phyloP scores from a whole-genome alignment of 1,139 yeast genomes.

The Geotrichum europaeum region DNA sequence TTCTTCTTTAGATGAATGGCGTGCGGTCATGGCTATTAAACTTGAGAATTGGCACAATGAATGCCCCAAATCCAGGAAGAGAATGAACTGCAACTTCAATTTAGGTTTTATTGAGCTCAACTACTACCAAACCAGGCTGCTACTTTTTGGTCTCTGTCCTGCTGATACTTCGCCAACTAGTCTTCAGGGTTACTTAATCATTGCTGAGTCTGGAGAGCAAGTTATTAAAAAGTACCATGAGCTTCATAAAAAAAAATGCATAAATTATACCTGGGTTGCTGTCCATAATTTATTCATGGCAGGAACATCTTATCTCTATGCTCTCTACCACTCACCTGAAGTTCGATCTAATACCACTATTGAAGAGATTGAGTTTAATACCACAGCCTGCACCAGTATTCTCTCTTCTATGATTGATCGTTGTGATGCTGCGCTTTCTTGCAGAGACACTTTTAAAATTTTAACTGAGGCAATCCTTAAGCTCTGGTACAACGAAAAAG shows the following conservation, averaged over 20 bases:
- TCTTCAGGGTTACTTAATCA: constrained; percentile 47
- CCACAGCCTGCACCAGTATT: constrained; percentile 55
- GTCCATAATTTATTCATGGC: constrained; percentile 86
- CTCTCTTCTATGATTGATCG: constrained; percentile 56
- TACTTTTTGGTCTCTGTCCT: constrained; percentile 74
- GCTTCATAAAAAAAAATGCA: constrained; percentile 48
- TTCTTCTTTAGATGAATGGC: constrained; percentile 54
- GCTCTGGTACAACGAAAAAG: constrained; percentile 44
- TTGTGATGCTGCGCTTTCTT: constrained; percentile 73
- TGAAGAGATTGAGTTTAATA: constrained; percentile 49
- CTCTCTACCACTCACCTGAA: constrained; percentile 60
- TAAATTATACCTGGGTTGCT: constrained; percentile 91
- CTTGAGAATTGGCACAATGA: constrained; percentile 57
- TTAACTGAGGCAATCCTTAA: constrained; percentile 66
- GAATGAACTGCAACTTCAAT: constrained; percentile 73
- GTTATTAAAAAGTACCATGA: constrained; percentile 59
- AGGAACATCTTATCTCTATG: constrained; percentile 74
- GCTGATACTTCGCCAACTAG: constrained; percentile 50
- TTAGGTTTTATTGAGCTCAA: constrained; percentile 64
- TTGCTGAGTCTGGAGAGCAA: constrained; percentile 61
- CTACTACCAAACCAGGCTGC: constrained; percentile 66
- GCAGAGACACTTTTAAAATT: constrained; percentile 66
- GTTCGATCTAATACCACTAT: constrained; percentile 45
- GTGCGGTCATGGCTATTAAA: constrained; percentile 43
- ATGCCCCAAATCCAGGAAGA: constrained; percentile 50